phyloP scores from a whole-genome alignment of 345 rosid species.

The Physaria fendleri region DNA sequence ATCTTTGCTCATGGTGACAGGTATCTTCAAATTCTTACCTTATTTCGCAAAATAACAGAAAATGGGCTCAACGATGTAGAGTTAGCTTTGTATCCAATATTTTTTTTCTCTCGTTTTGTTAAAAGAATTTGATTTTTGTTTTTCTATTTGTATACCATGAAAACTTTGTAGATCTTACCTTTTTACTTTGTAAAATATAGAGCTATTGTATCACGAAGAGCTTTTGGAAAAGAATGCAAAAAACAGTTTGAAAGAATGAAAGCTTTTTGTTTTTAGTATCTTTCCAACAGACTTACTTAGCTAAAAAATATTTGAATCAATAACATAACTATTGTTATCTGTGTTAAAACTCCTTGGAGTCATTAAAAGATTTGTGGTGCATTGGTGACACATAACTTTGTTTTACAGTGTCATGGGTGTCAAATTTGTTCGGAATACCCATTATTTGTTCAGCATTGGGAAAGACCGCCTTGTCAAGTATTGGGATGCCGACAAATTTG shows the following conservation, averaged over 20 bases:
- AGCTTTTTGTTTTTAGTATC: neutral
- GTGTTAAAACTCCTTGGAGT: neutral
- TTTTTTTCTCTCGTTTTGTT: neutral
- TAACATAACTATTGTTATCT: neutral
- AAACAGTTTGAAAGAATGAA: neutral
- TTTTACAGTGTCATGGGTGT: slow-evolving; percentile 85
- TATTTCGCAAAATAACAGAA: slow-evolving; percentile 6
- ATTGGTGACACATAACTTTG: slow-evolving; percentile 30
- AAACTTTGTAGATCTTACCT: no score
- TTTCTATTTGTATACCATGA: no score
- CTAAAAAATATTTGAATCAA: neutral
- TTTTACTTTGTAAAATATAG: no score
- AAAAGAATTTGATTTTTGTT: neutral
- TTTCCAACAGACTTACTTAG: neutral
- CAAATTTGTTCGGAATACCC: slow-evolving; percentile 79
- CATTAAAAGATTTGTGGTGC: neutral
- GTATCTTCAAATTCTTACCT: slow-evolving; percentile 33
- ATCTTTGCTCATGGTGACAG: slow-evolving; percentile 93
- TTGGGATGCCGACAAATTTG: slow-evolving; percentile 99
- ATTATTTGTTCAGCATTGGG: slow-evolving; percentile 88
- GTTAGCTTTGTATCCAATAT: neutral
- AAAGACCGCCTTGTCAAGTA: slow-evolving; percentile 89
- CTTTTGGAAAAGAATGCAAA: neutral
- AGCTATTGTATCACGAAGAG: neutral
- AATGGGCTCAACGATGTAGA: neutral